Evolutionary conservation across 306 rosid genomes (phyloP).

Genomic region (Vigna angularis): DNA sequence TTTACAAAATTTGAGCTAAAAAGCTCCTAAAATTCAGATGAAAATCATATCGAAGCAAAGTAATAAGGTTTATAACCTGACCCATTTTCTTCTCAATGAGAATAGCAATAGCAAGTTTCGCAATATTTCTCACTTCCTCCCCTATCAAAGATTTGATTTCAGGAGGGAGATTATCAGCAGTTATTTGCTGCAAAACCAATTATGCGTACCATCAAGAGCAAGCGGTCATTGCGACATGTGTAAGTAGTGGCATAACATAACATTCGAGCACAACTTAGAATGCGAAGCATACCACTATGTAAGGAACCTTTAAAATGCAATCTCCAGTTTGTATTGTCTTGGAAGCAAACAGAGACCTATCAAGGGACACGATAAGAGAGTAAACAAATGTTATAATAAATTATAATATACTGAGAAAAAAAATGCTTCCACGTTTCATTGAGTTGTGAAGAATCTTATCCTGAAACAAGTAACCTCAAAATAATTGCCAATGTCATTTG

Average conservation of each 20-base stretch:
- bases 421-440: conserved; percentile 3
- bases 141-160: conserved; percentile 52
- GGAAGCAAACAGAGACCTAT: conserved; percentile 75
- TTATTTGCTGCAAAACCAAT: conserved; percentile 69
- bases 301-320: conserved; percentile 78
- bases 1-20: conserved; percentile 21
- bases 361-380: background rate
- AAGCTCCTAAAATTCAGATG: conserved; percentile 37
- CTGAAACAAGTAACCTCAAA: background rate
- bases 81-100: conserved; percentile 68
- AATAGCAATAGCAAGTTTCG: conserved; percentile 66
- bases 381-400: background rate
- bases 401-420: background rate
- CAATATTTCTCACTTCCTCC: conserved; percentile 60
- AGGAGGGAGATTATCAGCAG: conserved; percentile 62
- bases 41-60: conserved; percentile 7
- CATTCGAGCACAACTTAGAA: conserved; percentile 7
- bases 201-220: conserved; percentile 13
- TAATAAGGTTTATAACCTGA: conserved; percentile 45
- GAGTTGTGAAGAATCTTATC: conserved; percentile 3
- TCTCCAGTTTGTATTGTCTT: conserved; percentile 62
- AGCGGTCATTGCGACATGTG: background rate
- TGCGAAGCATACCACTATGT: conserved; percentile 55
- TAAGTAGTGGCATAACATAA: background rate
- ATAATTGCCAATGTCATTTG: background rate